Evolutionary conservation across 352 stramenopile species (phyloP), one percentile per base, ranked within the genome.

Genomic region (Blastocystis sp.): DNA sequence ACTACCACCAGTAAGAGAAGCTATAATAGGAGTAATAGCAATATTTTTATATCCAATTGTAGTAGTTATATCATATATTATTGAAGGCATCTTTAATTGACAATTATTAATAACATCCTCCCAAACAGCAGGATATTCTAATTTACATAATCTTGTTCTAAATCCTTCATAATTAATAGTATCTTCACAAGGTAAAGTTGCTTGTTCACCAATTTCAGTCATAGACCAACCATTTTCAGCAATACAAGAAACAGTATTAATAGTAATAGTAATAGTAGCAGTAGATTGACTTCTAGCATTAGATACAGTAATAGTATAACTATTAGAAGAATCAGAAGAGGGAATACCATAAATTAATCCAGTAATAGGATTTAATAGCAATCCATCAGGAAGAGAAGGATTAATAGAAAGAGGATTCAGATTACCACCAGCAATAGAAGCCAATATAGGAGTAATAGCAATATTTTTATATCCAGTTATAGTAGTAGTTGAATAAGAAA

Each of bases 401-500:
- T 4, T 18, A 4, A 62, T 37, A 0, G 21, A 18, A 19, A 62
- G 44, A 5, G 23, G 19, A 19, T 62, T 16, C 13, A 58, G 19
- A 25, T 52, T 28, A 11, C 39, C 52, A 16, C 52, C 52, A 42
- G 54, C 48, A 27, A 62, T 13, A 5, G 23, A 31, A 11, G 52
- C 39, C 4, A 16, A 40, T 5, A 48, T 5, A 9, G 54, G n/a
- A n/a, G 7, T 32, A 39, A 62, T 62, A 39, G 48, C 35, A n/a
- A 52, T 42, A 13, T 28, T 46, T 42, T 62, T 62, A 39, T 62
- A 39, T 16, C 48, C 13, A 7, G 52, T 62, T 4, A 62, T 19
- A 27, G 48, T 62, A 27, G 52, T 41, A 5, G 44, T 28, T 11
- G 52, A 33, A 21, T 62, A 62, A 30, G 52, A 54, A 18, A 62